These are phyloP conservation scores for Ceratobasidium sp. DNA, from an alignment of 1,284 basidiomycete genomes.

Conservation along the genomic window DNA sequence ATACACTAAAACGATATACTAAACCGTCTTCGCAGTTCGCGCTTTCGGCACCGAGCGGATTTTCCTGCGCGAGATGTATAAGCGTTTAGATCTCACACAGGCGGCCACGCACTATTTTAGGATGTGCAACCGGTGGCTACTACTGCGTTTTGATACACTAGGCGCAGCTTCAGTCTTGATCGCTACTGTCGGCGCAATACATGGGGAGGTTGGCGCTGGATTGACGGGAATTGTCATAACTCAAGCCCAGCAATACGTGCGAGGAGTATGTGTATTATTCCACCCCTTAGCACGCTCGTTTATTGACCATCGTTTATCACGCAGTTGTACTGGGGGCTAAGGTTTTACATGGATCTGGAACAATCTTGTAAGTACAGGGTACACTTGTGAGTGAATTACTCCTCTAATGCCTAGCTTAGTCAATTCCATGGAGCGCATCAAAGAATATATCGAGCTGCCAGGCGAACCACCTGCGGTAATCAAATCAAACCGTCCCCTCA, in stretches of 20 bases:
- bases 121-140: slow-evolving; percentile 46
- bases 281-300: no score
- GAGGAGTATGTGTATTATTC: slow-evolving; percentile 22
- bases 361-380: slow-evolving; percentile 45
- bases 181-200: slow-evolving; percentile 63
- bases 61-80: slow-evolving; percentile 26
- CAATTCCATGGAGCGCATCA: slow-evolving; percentile 87
- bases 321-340: not conserved
- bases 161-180: slow-evolving; percentile 74
- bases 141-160: slow-evolving; percentile 68
- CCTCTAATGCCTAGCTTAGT: slow-evolving; percentile 51
- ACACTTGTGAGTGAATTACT: slow-evolving; percentile 51
- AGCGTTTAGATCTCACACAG: slow-evolving; percentile 33
- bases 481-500: slow-evolving; percentile 76
- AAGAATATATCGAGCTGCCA: slow-evolving; percentile 90
- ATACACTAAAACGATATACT: no score
- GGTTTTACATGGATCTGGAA: slow-evolving; percentile 51
- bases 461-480: slow-evolving; percentile 85
- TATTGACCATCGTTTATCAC: no score
- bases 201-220: slow-evolving; percentile 5
- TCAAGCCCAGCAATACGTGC: slow-evolving; percentile 20
- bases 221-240: slow-evolving; percentile 10
- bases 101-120: slow-evolving; percentile 42
- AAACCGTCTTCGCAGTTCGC: not conserved
- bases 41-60: slow-evolving; percentile 30